phyloP scores from a whole-genome alignment of 2,329 filamentous ascomycete genomes.

The Ceratocystis alfenasii region DNA sequence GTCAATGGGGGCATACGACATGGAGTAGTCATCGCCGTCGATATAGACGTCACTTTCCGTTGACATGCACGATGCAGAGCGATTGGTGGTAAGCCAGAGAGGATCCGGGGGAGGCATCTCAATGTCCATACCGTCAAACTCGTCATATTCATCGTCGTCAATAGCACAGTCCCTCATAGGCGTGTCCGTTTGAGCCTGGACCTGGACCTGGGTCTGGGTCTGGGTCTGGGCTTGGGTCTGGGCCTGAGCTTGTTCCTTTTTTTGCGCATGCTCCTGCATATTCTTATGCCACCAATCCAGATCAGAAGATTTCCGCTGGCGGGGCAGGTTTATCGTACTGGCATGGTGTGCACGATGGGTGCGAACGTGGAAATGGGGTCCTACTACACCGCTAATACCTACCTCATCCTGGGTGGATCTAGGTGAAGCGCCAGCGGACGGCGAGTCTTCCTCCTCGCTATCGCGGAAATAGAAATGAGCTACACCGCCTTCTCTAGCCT shows the following conservation, averaged over 20 bases:
- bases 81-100: conserved; percentile 28
- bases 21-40: conserved; percentile 26
- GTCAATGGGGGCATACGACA: conserved; percentile 29
- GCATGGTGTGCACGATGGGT: not conserved
- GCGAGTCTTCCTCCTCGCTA: conserved; percentile 47
- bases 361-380: conserved; percentile 26
- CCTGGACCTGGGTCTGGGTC: conserved; percentile 25
- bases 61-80: conserved; percentile 10
- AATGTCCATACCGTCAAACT: conserved; percentile 25
- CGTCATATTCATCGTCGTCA: conserved; percentile 17
- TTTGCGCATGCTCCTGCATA: conserved; percentile 66
- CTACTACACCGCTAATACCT: conserved; percentile 20
- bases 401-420: conserved; percentile 14
- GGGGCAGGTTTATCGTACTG: conserved; percentile 25
- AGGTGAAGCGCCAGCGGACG: conserved; percentile 20
- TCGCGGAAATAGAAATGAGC: conserved; percentile 59
- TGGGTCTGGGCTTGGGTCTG: too few relatives aligned
- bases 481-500: conserved; percentile 55
- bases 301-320: conserved; percentile 49
- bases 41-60: conserved; percentile 17
- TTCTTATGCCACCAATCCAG: conserved; percentile 66
- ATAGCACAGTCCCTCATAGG: conserved; percentile 27
- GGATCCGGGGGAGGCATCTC: conserved; percentile 29
- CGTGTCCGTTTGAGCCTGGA: conserved; percentile 24
- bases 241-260: conserved; percentile 40